These are phyloP conservation scores for Triticum timopheevii DNA, from an alignment of 176 grass and related monocot species.

Conservation along the genomic window DNA sequence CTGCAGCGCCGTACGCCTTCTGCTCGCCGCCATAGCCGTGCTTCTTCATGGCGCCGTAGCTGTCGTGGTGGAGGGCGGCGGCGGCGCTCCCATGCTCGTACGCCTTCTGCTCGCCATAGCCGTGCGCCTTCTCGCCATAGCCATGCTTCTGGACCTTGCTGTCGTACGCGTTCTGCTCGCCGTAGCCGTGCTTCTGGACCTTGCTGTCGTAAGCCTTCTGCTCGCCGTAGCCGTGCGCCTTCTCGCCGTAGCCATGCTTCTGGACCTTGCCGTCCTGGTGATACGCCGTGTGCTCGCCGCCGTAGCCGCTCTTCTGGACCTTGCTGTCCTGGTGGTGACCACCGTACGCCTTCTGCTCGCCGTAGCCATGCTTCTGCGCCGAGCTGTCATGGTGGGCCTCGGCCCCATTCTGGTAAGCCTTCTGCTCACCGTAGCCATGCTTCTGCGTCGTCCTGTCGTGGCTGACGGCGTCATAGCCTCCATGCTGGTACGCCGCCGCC, in stretches of 20 bases:
- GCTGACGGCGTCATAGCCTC: not conserved
- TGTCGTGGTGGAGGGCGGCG: not conserved
- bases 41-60: not conserved
- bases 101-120: not conserved
- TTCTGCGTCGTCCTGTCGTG: not conserved
- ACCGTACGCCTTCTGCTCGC: not conserved
- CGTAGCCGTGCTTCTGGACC: not conserved
- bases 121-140: not conserved
- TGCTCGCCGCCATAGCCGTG: not conserved
- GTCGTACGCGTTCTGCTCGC: not conserved
- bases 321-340: not conserved
- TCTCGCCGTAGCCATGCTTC: not conserved
- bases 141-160: not conserved
- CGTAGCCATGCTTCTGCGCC: constrained; percentile 2
- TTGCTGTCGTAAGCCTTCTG: not conserved
- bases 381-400: not conserved
- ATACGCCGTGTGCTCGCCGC: not conserved
- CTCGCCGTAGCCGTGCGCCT: constrained; percentile 3
- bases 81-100: not conserved
- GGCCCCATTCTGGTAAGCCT: not conserved
- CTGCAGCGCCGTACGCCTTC: not conserved
- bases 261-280: not conserved
- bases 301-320: not conserved
- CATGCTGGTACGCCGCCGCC: constrained; percentile 7
- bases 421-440: not conserved